These are phyloP conservation scores for Nemania diffusa DNA, from an alignment of 2,329 filamentous ascomycete genomes.

Conservation along the genomic window DNA sequence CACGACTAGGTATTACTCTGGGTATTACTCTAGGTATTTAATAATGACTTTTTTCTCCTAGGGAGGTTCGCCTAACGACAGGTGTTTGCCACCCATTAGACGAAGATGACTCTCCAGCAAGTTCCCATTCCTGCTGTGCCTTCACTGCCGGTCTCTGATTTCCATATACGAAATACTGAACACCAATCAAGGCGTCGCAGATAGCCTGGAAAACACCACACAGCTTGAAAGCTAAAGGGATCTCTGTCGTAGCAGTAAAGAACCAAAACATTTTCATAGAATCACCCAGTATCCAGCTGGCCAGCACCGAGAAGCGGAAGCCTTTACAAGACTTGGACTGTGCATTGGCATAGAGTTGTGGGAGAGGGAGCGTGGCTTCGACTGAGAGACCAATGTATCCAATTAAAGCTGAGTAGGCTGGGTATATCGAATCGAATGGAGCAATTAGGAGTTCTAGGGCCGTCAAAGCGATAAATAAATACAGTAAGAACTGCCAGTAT, in stretches of 20 bases:
- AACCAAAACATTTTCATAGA: constrained; percentile 91
- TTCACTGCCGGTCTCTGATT: constrained; percentile 54
- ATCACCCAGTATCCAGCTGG: constrained; percentile 82
- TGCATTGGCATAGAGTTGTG: constrained; percentile 79
- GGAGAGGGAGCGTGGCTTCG: constrained; percentile 83
- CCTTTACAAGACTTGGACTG: constrained; percentile 77
- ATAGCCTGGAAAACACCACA: constrained; percentile 83
- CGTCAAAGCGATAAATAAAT: constrained; percentile 70
- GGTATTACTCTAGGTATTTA: constrained; percentile 19
- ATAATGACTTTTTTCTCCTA: constrained; percentile 50
- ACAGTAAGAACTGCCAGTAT: constrained; percentile 82
- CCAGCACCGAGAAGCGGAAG: constrained; percentile 79
- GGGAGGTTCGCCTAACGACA: constrained; percentile 53
- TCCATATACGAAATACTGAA: constrained; percentile 79
- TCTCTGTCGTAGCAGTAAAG: constrained; percentile 74
- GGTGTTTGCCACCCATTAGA: constrained; percentile 53
- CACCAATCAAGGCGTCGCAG: constrained; percentile 78
- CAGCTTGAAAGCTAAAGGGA: constrained; percentile 82
- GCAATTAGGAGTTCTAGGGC: constrained; percentile 75
- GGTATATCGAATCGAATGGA: constrained; percentile 66
- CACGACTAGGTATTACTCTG: constrained; percentile 4
- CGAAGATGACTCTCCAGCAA: constrained; percentile 45
- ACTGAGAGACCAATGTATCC: constrained; percentile 81
- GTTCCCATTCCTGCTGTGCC: constrained; percentile 44
- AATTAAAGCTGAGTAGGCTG: constrained; percentile 72